Base-by-base conservation (phyloP, 2,329 filamentous ascomycete species). In the Trichoderma guizhouense region DNA sequence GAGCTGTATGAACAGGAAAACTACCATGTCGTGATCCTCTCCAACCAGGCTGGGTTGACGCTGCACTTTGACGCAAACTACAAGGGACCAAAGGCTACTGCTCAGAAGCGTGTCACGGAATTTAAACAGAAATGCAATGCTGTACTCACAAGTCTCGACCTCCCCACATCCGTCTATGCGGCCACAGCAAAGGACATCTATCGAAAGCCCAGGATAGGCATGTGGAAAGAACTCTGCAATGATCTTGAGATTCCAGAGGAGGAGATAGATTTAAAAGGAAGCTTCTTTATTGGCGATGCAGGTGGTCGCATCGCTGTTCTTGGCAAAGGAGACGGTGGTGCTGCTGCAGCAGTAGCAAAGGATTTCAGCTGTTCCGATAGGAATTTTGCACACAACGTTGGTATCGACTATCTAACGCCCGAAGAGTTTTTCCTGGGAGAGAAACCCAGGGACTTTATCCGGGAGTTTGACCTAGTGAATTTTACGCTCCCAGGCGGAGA, bases 271-370 rank as follows among this genome's bases (percentile, higher is more conserved):
- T 80, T 93, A 39, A 82, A 87, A 18, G 83, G 85, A 3, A 97
- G 93, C 28, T 85, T 98, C 74, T 98, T 97, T 79, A 90, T 99
- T 58, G 96, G 96, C 58, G 96, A 99, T 83, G 96, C 96, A 7
- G 90, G 87, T 14, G 90, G 90, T 0, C 86, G 90, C 78, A 78
- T 84, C 75, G 84, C 89, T 74, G 72, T 75, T 1, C 66, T 79
- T 15, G 75, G 72, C 5, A 78, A 77, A 55, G 73, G 75, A 3
- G 67, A 69, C 14, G 74, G 72, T 5, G 74, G 75, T 9, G 75
- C 73, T 2, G 78, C 76, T 9, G 75, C 77, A 1, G 75, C 77
- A 1, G 71, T 76, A 2, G 75, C 81, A 3, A 90, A 88, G 74
- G 89, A 91, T 77, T 91, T 91, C 72, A 90, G 88, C 77, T 91